Evolutionary conservation across 345 rosid species (phyloP), one percentile per base, ranked within the genome.

Genomic region (Theobroma cacao): DNA sequence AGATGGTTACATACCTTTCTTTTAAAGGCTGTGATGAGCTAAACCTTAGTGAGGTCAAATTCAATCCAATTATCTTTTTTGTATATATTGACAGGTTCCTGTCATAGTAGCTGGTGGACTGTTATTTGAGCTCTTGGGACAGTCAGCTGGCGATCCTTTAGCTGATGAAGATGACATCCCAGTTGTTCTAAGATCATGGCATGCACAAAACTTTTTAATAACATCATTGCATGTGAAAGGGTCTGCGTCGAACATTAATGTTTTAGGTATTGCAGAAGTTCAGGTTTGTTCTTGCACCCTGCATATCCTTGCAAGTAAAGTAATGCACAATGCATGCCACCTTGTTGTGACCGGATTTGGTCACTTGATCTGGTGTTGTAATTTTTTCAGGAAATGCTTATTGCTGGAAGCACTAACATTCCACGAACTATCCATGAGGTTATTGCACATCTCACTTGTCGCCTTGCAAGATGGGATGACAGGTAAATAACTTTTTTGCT

Each of bases 391-490:
- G 93, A 89, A 81, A 83, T 88, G 86, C 93, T 88, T 78, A 78
- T 85, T 72, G 88, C 89, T 50, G 89, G 89, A 74, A 84, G 89
- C 64, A 50, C 45, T 10, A 82, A 83, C 53, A 77, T 82, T 36
- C 91, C 89, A 22, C 74, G 80, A 82, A 89, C 88, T 30, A 58
- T 86, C 65, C 87, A 87, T 63, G 91, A 91, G 74, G 85, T 88
- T 13, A 81, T 89, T 62, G 95, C 91, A 78, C 88, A 87, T 81
- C 88, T 91, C 53, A 86, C 90, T 70, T 79, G 84, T 68, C 86
- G 87, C 66, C 93, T 91, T 71, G 90, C 95, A 2, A 85, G 82
- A 61, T 91, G 91, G 90, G 95, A 89, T 86, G 95, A 91, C 81
- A 88, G 94, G 91, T 91, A 58, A 48, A n/a, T 31, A 22, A 28